Percentiles rank a stretch among this genome's conserved stretches.
Evolutionary conservation across 1,284 basidiomycete species (phyloP).

Genomic region (Malassezia yamatoensis): DNA sequence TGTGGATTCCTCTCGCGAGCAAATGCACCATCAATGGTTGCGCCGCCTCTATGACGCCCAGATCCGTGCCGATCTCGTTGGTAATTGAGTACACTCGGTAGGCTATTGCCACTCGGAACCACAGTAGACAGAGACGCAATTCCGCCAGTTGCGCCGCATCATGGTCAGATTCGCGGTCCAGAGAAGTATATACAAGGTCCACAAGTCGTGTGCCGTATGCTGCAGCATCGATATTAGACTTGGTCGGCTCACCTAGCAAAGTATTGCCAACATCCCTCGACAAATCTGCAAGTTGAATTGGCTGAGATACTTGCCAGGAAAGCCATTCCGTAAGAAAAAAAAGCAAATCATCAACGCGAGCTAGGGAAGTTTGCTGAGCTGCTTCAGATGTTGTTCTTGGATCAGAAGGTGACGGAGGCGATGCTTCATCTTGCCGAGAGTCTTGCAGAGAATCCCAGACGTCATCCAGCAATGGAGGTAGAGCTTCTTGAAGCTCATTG

Average conservation of each 20-base stretch:
- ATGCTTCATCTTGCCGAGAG: no score
- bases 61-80: neutral
- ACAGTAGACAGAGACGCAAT: conserved; percentile 18
- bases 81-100: conserved; percentile 18
- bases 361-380: no score
- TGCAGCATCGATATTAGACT: neutral
- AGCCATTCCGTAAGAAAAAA: conserved; percentile 12
- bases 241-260: no score
- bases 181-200: conserved; percentile 1
- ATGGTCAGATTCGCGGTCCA: neutral
- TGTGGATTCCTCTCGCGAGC: conserved; percentile 30
- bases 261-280: no score
- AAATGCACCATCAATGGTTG: conserved; percentile 29
- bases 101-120: conserved; percentile 32
- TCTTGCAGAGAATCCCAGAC: conserved; percentile 3
- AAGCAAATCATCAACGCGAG: neutral
- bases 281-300: no score
- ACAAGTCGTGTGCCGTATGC: neutral
- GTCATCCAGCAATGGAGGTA: neutral
- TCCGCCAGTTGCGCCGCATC: neutral
- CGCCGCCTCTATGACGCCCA: conserved; percentile 4
- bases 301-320: no score
- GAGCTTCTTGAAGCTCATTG: neutral
- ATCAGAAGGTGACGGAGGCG: no score
- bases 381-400: no score